phyloP scores from a whole-genome alignment of 1,284 basidiomycete genomes.

The Fomitopsis palustris region DNA sequence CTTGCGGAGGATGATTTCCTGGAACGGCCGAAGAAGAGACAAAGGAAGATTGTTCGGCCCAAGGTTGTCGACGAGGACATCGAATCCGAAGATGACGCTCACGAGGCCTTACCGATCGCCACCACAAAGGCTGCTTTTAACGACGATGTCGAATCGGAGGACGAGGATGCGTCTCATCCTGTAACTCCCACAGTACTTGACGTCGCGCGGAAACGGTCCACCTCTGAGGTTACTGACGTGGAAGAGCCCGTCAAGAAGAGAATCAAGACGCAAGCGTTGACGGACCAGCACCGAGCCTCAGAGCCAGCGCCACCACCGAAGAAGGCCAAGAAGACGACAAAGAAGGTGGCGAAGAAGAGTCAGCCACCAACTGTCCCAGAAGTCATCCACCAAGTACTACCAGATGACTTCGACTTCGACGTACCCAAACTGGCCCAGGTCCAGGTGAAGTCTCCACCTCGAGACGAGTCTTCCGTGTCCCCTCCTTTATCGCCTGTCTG shows the following conservation, averaged over 20 bases:
- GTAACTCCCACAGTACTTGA: neutral
- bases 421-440: constrained; percentile 49
- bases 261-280: constrained; percentile 26
- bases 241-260: constrained; percentile 33
- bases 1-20: constrained; percentile 19
- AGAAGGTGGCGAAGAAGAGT: constrained; percentile 36
- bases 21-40: constrained; percentile 43
- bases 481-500: constrained; percentile 32
- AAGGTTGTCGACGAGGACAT: constrained; percentile 31
- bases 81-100: constrained; percentile 43
- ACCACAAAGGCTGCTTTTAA: constrained; percentile 7
- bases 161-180: constrained; percentile 29
- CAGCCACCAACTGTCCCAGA: constrained; percentile 28
- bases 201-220: constrained; percentile 23
- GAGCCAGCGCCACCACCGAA: constrained; percentile 32
- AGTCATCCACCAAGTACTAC: constrained; percentile 48
- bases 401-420: constrained; percentile 47
- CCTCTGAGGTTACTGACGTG: constrained; percentile 25
- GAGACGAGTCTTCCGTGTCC: constrained; percentile 39
- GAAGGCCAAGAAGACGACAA: constrained; percentile 27
- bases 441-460: constrained; percentile 38
- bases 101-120: no score
- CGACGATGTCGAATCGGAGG: constrained; percentile 42
- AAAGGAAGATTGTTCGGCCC: constrained; percentile 34
- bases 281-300: constrained; percentile 30